Evolutionary conservation across 176 grass and related monocot species (phyloP).

Genomic region (Cenchrus purpureus): DNA sequence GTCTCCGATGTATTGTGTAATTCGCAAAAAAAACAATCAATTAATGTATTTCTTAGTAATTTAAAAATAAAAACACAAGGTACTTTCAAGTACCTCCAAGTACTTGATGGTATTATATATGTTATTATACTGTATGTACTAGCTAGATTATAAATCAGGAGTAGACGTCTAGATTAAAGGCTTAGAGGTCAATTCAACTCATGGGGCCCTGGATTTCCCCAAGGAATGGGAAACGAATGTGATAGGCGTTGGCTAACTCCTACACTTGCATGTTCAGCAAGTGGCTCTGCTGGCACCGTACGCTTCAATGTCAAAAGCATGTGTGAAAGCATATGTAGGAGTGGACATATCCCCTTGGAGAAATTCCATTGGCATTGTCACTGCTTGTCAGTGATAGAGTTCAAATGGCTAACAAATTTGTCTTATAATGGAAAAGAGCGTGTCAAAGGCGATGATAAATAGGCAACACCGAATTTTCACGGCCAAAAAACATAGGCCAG

Average conservation of each 20-base stretch:
- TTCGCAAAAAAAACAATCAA: too few relatives aligned
- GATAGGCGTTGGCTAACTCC: conserved; percentile 21
- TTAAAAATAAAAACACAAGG: too few relatives aligned
- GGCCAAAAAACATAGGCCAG: neutral
- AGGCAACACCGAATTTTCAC: neutral
- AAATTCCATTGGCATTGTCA: neutral
- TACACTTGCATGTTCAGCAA: conserved; percentile 5
- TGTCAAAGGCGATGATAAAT: neutral
- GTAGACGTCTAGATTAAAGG: conserved; percentile 29
- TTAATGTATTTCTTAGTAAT: too few relatives aligned
- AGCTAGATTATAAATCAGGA: conserved; percentile 20
- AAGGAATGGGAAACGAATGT: conserved; percentile 45
- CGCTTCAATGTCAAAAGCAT: conserved; percentile 24
- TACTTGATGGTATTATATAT: too few relatives aligned
- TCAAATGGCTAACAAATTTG: conserved; percentile 37
- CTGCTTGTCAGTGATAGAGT: conserved; percentile 20
- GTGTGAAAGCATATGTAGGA: conserved; percentile 35
- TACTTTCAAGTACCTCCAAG: too few relatives aligned
- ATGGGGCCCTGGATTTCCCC: conserved; percentile 27
- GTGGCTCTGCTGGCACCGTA: neutral
- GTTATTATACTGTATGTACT: neutral
- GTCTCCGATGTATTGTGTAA: too few relatives aligned
- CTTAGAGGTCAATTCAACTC: conserved; percentile 49
- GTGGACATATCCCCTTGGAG: conserved; percentile 3
- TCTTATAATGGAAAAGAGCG: conserved; percentile 10